These are phyloP conservation scores for Calonectria pauciramosa DNA, from an alignment of 2,329 filamentous ascomycete genomes.

Conservation along the genomic window DNA sequence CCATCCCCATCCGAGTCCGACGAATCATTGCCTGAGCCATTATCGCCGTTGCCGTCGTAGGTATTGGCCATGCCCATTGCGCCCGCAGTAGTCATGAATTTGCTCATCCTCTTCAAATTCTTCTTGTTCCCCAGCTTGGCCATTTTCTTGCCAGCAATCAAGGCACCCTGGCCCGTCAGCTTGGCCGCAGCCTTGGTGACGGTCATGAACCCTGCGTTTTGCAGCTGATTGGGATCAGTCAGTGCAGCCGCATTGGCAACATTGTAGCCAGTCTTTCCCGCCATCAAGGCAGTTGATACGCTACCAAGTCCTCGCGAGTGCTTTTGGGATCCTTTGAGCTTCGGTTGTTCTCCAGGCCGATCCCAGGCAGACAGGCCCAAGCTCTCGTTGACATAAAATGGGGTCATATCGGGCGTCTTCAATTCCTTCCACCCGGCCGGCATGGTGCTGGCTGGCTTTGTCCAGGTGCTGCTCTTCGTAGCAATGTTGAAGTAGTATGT, in stretches of 20 bases:
- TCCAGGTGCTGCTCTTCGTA: slow-evolving; percentile 42
- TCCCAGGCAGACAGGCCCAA: slow-evolving; percentile 44
- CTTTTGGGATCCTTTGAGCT: neutral
- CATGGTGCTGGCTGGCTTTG: slow-evolving; percentile 38
- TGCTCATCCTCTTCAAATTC: slow-evolving; percentile 42
- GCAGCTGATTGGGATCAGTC: slow-evolving; percentile 5
- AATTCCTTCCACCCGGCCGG: slow-evolving; percentile 45
- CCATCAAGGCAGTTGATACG: neutral
- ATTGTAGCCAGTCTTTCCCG: neutral
- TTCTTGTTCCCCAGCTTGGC: slow-evolving; percentile 46
- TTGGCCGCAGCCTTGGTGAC: slow-evolving; percentile 41
- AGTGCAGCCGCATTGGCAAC: slow-evolving; percentile 2
- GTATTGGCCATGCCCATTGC: neutral
- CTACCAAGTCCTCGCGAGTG: neutral
- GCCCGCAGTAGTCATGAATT: slow-evolving; percentile 31
- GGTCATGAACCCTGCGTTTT: slow-evolving; percentile 23
- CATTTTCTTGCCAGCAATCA: slow-evolving; percentile 35
- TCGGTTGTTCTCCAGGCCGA: slow-evolving; percentile 44
- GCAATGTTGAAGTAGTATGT: slow-evolving; percentile 41
- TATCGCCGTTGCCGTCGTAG: slow-evolving; percentile 19
- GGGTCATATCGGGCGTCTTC: slow-evolving; percentile 43
- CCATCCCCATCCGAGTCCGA: slow-evolving; percentile 26
- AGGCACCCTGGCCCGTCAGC: neutral
- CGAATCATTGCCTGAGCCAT: slow-evolving; percentile 8
- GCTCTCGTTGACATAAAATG: slow-evolving; percentile 45